These are phyloP conservation scores for Xylariomycetidae sp. DNA, from an alignment of 2,329 filamentous ascomycete species.

Conservation along the genomic window DNA sequence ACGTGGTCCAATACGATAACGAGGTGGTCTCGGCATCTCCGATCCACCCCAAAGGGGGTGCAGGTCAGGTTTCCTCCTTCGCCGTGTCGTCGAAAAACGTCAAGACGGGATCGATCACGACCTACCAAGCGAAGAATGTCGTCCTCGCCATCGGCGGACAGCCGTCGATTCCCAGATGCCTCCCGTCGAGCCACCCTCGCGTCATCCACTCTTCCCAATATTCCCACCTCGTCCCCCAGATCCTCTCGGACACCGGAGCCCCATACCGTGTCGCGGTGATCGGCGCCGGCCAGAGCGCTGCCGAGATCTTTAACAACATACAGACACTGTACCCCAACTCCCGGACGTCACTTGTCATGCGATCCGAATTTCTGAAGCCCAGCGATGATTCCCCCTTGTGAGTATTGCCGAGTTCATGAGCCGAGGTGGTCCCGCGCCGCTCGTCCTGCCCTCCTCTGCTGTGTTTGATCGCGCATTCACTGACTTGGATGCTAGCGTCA, in stretches of 20 bases:
- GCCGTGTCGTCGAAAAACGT: conserved; percentile 61
- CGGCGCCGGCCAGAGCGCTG: conserved; percentile 86
- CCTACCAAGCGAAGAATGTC: conserved; percentile 61
- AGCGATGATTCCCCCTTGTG: conserved; percentile 96
- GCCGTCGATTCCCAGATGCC: conserved; percentile 64
- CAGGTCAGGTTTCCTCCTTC: conserved; percentile 58
- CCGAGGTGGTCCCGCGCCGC: too few species aligned
- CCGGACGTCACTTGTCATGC: conserved; percentile 73
- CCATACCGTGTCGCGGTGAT: conserved; percentile 77
- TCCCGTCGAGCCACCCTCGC: conserved; percentile 65
- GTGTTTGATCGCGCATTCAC: too few species aligned
- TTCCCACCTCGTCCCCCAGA: conserved; percentile 55
- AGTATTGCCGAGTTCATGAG: too few species aligned
- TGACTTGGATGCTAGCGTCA: too few species aligned
- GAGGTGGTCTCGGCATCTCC: conserved; percentile 72
- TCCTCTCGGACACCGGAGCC: conserved; percentile 51
- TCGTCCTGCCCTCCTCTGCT: too few species aligned
- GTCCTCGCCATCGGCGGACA: conserved; percentile 54
- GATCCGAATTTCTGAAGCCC: conserved; percentile 76
- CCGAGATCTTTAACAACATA: conserved; percentile 91
- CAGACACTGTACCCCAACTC: conserved; percentile 78
- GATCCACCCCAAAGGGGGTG: conserved; percentile 40
- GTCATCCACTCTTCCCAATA: conserved; percentile 91
- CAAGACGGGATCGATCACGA: conserved; percentile 48
- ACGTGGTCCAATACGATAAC: conserved; percentile 68